These are phyloP conservation scores for Prunus campanulata DNA, from an alignment of 306 rosid species.

Conservation along the genomic window DNA sequence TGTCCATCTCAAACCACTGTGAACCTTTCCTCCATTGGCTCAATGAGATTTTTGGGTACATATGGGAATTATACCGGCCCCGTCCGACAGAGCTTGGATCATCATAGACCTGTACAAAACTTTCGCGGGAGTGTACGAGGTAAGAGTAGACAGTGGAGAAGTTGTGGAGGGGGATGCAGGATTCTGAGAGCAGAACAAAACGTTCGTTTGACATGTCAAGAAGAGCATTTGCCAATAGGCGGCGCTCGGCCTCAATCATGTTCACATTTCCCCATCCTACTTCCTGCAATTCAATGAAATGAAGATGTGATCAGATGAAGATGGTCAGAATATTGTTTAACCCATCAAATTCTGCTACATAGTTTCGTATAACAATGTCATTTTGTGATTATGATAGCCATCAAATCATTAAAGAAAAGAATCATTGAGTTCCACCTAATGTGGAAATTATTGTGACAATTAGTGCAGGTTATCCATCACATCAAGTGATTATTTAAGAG, in stretches of 20 bases:
- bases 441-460: neutral
- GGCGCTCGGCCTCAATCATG: conserved; percentile 87
- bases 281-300: conserved; percentile 36
- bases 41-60: conserved; percentile 50
- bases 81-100: conserved; percentile 65
- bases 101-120: conserved; percentile 52
- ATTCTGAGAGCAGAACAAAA: conserved; percentile 68
- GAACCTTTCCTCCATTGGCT: conserved; percentile 82
- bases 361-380: no score
- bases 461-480: neutral
- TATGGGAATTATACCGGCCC: conserved; percentile 50
- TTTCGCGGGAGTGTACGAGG: conserved; percentile 51
- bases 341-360: no score
- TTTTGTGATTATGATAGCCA: no score
- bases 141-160: conserved; percentile 67
- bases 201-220: conserved; percentile 77
- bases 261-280: conserved; percentile 76
- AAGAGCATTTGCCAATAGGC: conserved; percentile 73
- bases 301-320: neutral
- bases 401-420: no score
- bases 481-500: neutral
- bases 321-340: no score
- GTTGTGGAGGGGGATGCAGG: conserved; percentile 85
- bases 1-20: conserved; percentile 81
- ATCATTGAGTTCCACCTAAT: no score